Conservation (phyloP, 331 rosid species). For the Quercus lobata region DNA sequence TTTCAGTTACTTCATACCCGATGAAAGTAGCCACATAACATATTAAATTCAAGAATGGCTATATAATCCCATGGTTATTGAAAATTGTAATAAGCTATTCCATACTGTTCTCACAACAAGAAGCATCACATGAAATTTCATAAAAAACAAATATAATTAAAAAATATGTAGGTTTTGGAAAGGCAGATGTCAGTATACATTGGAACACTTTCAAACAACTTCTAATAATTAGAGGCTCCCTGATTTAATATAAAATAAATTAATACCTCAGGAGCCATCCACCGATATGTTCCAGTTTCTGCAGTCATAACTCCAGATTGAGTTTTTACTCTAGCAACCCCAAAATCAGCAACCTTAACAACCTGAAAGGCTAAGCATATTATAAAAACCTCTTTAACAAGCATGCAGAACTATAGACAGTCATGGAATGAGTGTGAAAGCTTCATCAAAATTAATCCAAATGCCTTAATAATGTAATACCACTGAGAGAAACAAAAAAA, state of each 20-base stretch:
- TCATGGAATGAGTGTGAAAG: not conserved
- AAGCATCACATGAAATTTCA: not conserved
- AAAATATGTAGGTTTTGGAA: not conserved
- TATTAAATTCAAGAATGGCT: not conserved
- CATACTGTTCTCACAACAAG: not conserved
- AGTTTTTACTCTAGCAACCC: conserved; percentile 92
- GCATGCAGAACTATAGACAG: not conserved
- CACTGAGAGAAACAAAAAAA: not conserved
- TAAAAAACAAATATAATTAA: not conserved
- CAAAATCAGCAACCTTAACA: conserved; percentile 98
- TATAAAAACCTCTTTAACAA: not conserved
- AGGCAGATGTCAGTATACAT: conserved; percentile 3
- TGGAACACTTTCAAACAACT: conserved; percentile 17
- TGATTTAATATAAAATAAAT: conserved; percentile 3
- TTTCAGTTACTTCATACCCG: not conserved
- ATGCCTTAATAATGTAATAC: not conserved
- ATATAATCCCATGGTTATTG: not conserved
- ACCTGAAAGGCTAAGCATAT: conserved; percentile 41
- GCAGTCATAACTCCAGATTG: conserved; percentile 99
- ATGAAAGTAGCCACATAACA: not conserved
- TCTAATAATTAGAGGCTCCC: not conserved
- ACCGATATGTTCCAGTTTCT: conserved; percentile 97
- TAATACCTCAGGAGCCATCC: conserved; percentile 99
- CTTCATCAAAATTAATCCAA: not conserved
- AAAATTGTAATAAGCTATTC: not conserved